phyloP scores from a whole-genome alignment of 78 protist species.

The Emiliania huxleyi region DNA sequence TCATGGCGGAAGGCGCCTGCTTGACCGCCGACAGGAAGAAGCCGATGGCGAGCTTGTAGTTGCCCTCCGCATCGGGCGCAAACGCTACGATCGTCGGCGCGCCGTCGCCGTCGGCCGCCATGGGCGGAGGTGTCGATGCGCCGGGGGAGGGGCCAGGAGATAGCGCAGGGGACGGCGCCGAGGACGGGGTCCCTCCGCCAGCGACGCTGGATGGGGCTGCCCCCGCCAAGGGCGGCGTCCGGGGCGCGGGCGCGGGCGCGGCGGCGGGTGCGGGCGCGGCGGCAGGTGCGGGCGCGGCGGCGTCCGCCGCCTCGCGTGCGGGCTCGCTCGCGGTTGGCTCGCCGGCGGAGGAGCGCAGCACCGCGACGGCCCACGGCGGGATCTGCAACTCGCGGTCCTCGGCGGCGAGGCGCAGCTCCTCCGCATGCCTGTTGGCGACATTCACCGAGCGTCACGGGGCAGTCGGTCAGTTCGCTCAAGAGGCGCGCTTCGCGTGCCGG shows the following conservation, averaged over 20 bases:
- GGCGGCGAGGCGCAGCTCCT: background rate
- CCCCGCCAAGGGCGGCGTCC: background rate
- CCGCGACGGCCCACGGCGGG: background rate
- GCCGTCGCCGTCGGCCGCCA: background rate
- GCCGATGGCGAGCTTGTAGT: background rate
- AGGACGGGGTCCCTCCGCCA: too few species aligned
- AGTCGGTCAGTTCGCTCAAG: too few species aligned
- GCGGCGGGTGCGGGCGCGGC: background rate
- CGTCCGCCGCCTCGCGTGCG: too few species aligned
- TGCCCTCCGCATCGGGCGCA: background rate
- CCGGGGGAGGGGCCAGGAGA: too few species aligned
- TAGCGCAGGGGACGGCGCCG: too few species aligned
- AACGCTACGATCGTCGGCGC: background rate
- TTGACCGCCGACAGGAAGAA: background rate
- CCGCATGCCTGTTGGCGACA: background rate
- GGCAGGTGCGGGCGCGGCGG: background rate
- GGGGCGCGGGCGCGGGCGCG: background rate
- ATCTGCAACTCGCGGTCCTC: background rate
- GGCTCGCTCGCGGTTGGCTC: too few species aligned
- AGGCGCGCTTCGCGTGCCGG: too few species aligned
- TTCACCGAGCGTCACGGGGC: too few species aligned
- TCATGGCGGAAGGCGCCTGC: too few species aligned
- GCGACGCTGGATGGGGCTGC: too few species aligned
- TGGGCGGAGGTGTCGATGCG: too few species aligned
- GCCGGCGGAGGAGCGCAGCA: too few species aligned